Evolutionary conservation across 257 asterid genomes (phyloP).

Genomic region (Thymus quinquecostatus): DNA sequence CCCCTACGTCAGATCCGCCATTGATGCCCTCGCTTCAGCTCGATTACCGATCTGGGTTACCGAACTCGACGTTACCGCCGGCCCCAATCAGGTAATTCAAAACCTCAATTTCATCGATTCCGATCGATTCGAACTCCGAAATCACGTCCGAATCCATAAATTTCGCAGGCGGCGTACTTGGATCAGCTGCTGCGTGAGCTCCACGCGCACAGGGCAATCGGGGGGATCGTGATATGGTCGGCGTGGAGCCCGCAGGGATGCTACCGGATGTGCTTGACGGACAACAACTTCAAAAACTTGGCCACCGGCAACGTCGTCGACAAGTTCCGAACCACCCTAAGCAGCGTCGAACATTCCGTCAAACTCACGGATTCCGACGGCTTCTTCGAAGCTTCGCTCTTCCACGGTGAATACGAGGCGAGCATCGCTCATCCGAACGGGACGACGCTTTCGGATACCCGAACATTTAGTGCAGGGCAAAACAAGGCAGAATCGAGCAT

Average conservation of each 20-base stretch:
- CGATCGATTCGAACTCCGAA: background rate
- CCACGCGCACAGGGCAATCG: slow-evolving; percentile 40
- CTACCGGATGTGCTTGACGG: slow-evolving; percentile 66
- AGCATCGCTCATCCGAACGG: slow-evolving; percentile 39
- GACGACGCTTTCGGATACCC: background rate
- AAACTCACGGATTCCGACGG: slow-evolving; percentile 48
- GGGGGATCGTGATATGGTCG: slow-evolving; percentile 57
- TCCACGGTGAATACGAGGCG: slow-evolving; percentile 60
- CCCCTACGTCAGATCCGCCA: slow-evolving; percentile 49
- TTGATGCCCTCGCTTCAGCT: slow-evolving; percentile 57
- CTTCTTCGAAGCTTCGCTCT: slow-evolving; percentile 42
- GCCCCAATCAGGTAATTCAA: slow-evolving; percentile 47
- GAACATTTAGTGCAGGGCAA: slow-evolving; percentile 3
- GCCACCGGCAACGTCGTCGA: slow-evolving; percentile 63
- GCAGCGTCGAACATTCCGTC: slow-evolving; percentile 6
- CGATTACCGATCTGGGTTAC: slow-evolving; percentile 72
- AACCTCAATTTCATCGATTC: background rate
- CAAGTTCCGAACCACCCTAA: slow-evolving; percentile 14
- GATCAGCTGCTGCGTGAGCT: slow-evolving; percentile 58
- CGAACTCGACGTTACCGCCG: slow-evolving; percentile 55
- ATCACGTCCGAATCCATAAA: too few relatives aligned
- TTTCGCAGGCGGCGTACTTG: slow-evolving; percentile 40
- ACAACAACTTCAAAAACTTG: slow-evolving; percentile 54
- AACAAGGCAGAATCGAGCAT: background rate
- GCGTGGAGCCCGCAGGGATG: slow-evolving; percentile 63